phyloP scores from a whole-genome alignment of 2,329 filamentous ascomycete genomes.

The Aphanocladium album region DNA sequence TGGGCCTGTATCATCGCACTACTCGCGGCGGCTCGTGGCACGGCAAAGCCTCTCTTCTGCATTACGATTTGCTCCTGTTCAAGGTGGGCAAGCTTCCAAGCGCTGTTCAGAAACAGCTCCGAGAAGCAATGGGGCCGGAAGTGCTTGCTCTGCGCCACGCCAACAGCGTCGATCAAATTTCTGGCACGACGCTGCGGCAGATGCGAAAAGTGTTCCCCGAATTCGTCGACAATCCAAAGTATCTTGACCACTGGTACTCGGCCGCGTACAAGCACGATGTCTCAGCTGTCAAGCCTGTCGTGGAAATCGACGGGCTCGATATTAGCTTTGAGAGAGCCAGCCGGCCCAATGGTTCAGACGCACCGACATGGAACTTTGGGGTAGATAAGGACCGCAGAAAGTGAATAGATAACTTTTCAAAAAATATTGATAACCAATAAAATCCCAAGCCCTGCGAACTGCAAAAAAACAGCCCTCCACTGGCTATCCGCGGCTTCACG shows the following conservation, averaged over 20 bases:
- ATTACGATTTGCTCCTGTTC: conserved; percentile 64
- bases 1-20: conserved; percentile 58
- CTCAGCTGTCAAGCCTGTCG: conserved; percentile 38
- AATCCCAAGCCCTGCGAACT: not conserved
- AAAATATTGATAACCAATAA: not conserved
- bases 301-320: conserved; percentile 38
- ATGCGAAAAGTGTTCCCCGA: conserved; percentile 50
- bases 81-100: conserved; percentile 52
- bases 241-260: conserved; percentile 46
- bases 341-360: conserved; percentile 51
- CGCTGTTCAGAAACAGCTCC: conserved; percentile 47
- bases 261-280: conserved; percentile 36
- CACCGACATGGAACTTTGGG: conserved; percentile 51
- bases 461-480: not conserved
- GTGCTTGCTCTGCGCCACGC: conserved; percentile 55
- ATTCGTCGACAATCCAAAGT: conserved; percentile 43
- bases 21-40: conserved; percentile 61
- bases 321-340: conserved; percentile 40
- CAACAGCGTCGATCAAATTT: conserved; percentile 62
- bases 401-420: not conserved
- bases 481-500: not conserved
- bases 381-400: conserved; percentile 32
- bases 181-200: conserved; percentile 50
- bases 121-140: conserved; percentile 41
- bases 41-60: conserved; percentile 58